Percentiles rank a stretch among this genome's conserved stretches.
Conservation (phyloP, 2,329 filamentous ascomycete genomes). For the Talaromyces albobiverticillius region DNA sequence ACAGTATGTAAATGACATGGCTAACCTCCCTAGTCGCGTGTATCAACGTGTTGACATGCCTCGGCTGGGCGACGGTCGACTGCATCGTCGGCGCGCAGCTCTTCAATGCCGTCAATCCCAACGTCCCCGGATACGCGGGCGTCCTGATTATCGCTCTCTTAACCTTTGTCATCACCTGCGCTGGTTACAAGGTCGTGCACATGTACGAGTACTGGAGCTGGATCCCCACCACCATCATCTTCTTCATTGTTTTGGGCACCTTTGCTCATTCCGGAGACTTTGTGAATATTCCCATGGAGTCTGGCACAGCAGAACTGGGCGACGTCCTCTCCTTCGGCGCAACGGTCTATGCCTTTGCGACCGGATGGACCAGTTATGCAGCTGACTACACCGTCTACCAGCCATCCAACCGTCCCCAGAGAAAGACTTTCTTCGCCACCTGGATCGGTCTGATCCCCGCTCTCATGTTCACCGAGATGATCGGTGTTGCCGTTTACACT, state of each 20-base stretch:
- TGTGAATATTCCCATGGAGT: conserved; percentile 56
- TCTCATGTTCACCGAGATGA: conserved; percentile 70
- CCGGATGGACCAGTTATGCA: conserved; percentile 71
- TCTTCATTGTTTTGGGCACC: conserved; percentile 66
- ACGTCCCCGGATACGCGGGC: conserved; percentile 68
- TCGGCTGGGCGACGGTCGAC: conserved; percentile 75
- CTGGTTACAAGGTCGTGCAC: conserved; percentile 74
- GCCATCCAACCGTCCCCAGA: conserved; percentile 57
- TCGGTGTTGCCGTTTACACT: conserved; percentile 67
- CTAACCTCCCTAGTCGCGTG: conserved; percentile 53
- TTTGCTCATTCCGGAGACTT: conserved; percentile 68
- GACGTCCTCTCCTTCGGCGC: conserved; percentile 63
- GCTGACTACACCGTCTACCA: conserved; percentile 81
- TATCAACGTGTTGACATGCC: conserved; percentile 68
- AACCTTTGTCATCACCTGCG: conserved; percentile 67
- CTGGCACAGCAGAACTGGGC: conserved; percentile 60
- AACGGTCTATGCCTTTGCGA: conserved; percentile 65
- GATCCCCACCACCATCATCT: conserved; percentile 70
- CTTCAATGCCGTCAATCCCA: conserved; percentile 67
- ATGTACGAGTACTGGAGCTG: conserved; percentile 72
- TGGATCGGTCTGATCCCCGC: conserved; percentile 67
- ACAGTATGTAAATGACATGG: background rate
- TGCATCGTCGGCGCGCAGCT: conserved; percentile 77
- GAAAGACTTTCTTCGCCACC: conserved; percentile 66
- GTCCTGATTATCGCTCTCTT: conserved; percentile 69